Evolutionary conservation across 2,329 filamentous ascomycete genomes (phyloP), one percentile per base, ranked within the genome.

Genomic region (Fusarium annulatum): DNA sequence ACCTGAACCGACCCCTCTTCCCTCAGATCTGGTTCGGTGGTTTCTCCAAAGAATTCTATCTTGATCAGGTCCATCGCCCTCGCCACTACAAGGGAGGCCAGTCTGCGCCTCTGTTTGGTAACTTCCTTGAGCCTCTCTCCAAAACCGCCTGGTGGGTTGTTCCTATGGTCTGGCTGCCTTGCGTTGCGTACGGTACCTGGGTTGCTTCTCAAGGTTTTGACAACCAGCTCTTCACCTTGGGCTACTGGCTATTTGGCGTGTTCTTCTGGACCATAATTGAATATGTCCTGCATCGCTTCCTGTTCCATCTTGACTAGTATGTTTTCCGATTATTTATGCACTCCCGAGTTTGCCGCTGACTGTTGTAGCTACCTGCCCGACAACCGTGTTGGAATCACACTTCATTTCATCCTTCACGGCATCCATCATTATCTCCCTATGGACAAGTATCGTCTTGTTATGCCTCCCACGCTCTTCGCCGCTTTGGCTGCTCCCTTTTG

Each of bases 371-470:
- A 91, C 80, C 92, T 99, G 16, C 96, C 96, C 1, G 94, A 99
- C 81, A 97, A 98, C 82, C 89, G 94, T 62, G 92, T 94, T n/a
- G 92, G 89, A 73, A 86, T 99, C 67, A 97, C 94, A 0, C 77
- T 92, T 26, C 96, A 99, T 82, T 99, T 99, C 85, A 85, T 98
- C 45, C 93, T 99, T 33, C 96, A 99, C 79, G 96, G 96, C 72
- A 94, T 99, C 72, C 96, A 99, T 81, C 96, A 99, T 84, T 99
- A 98, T 83, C 89, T 99, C 9, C 96, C 96, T n/a, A 98, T 99
- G 96, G 96, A 99, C 85, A 96, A 92, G 80, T 96, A 97, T 79
- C 92, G 96, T 69, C 91, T 99, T 15, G 96, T 99, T 74, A 98
- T 99, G 96, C 96, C 96, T 2, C 96, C 96, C 0, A 90, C 94